Conservation (phyloP, 768 basidiomycete species). For the Boletus speciosus region DNA sequence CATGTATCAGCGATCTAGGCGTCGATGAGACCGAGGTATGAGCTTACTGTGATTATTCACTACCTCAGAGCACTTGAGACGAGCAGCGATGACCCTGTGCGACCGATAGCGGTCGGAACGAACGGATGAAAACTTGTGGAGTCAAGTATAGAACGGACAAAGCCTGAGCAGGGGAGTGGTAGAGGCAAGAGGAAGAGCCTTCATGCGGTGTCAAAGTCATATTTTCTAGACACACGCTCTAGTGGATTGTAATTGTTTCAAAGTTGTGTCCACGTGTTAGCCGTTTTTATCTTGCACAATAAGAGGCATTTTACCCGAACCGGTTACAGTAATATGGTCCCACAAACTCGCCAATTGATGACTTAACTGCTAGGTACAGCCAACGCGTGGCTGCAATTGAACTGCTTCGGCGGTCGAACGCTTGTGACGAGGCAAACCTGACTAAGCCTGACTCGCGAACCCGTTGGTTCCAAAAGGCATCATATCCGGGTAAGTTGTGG, state of each 20-base stretch:
- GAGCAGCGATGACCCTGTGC: not conserved
- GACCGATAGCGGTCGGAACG: not conserved
- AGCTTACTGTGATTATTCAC: not conserved
- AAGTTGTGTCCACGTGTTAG: conserved; percentile 7
- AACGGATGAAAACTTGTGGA: not conserved
- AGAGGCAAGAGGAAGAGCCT: not conserved
- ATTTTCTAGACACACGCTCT: conserved; percentile 7
- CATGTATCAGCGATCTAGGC: conserved; percentile 3
- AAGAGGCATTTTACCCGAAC: conserved; percentile 12
- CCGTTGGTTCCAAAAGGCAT: too few relatives aligned
- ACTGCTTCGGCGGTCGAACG: too few relatives aligned
- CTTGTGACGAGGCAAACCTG: too few relatives aligned
- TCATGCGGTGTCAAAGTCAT: conserved; percentile 7
- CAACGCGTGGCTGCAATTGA: not conserved
- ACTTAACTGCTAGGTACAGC: too few relatives aligned
- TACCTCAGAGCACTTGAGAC: not conserved
- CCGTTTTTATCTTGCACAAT: conserved; percentile 28
- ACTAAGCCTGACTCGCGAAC: too few relatives aligned
- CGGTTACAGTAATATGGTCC: not conserved
- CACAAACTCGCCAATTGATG: not conserved
- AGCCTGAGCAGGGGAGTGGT: not conserved
- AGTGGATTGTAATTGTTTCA: conserved; percentile 24
- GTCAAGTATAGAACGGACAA: too few relatives aligned
- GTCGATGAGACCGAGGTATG: not conserved
- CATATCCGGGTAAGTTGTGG: too few relatives aligned